phyloP scores from a whole-genome alignment of 1,284 basidiomycete genomes.

The Cryptococcus sp. region DNA sequence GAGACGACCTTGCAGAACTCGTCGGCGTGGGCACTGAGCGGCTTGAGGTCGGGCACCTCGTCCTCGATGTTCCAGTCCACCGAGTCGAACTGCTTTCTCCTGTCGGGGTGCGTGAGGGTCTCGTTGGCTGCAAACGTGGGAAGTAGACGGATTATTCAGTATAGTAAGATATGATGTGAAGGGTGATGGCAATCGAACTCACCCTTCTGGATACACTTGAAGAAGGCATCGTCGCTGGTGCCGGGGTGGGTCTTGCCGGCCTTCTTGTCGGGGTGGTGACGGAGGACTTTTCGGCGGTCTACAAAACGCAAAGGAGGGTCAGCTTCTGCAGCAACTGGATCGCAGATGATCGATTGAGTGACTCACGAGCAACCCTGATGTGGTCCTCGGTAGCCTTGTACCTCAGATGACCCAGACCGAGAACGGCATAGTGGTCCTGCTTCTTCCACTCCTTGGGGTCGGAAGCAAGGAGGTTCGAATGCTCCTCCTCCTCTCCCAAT shows the following conservation, averaged over 20 bases:
- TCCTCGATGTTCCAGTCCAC: slow-evolving; percentile 86
- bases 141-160: neutral
- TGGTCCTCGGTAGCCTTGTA: slow-evolving; percentile 87
- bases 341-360: neutral
- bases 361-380: slow-evolving; percentile 94
- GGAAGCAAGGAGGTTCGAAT: slow-evolving; percentile 66
- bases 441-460: slow-evolving; percentile 99
- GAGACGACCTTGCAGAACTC: slow-evolving; percentile 60
- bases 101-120: slow-evolving; percentile 81
- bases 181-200: slow-evolving; percentile 4
- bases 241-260: slow-evolving; percentile 64
- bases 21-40: slow-evolving; percentile 61
- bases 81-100: slow-evolving; percentile 93
- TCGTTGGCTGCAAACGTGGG: slow-evolving; percentile 68
- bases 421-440: slow-evolving; percentile 97
- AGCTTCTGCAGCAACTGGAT: too few relatives aligned
- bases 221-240: slow-evolving; percentile 94
- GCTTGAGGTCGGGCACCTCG: slow-evolving; percentile 66
- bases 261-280: slow-evolving; percentile 99
- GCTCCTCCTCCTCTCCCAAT: slow-evolving; percentile 89
- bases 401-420: slow-evolving; percentile 87
- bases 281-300: slow-evolving; percentile 98
- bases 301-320: slow-evolving; percentile 2
- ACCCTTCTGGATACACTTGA: slow-evolving; percentile 97
- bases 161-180: neutral